Conservation (phyloP, 352 stramenopile species). For the Halophytophthora batemanensis region DNA sequence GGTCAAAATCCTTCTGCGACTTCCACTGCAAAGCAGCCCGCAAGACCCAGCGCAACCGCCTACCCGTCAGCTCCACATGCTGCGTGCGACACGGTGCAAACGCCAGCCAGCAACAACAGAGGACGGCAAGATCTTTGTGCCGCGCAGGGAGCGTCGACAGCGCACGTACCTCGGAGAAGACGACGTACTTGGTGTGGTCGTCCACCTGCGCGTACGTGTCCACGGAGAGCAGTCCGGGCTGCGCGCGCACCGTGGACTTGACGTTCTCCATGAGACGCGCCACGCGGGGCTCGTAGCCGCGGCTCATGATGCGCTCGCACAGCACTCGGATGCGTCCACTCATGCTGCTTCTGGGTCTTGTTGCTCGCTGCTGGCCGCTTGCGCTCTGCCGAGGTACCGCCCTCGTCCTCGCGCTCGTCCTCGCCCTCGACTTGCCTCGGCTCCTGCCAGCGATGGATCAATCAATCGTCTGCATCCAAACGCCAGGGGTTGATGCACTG, state of each 20-base stretch:
- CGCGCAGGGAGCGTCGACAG: not conserved
- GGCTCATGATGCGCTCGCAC: constrained; percentile 86
- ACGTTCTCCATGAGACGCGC: constrained; percentile 84
- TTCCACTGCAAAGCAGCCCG: constrained; percentile 42
- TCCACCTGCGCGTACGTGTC: constrained; percentile 76
- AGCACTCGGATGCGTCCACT: constrained; percentile 62
- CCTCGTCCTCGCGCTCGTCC: too few relatives aligned
- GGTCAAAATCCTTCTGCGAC: constrained; percentile 78
- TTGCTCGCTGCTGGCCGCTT: too few relatives aligned
- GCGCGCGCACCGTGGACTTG: constrained; percentile 72
- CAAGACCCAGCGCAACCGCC: not conserved
- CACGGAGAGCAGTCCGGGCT: constrained; percentile 74
- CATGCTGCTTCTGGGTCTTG: constrained; percentile 16
- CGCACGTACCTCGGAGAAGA: constrained; percentile 77
- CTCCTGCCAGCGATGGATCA: too few relatives aligned
- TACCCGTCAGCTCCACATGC: not conserved
- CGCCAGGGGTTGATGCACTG: too few relatives aligned
- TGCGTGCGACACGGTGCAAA: not conserved
- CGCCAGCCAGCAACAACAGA: constrained; percentile 1
- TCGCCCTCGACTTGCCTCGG: too few relatives aligned
- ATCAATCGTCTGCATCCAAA: too few relatives aligned
- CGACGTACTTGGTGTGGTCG: constrained; percentile 85
- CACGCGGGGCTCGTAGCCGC: constrained; percentile 81
- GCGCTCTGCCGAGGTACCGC: too few relatives aligned
- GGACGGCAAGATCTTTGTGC: too few relatives aligned